phyloP scores from a whole-genome alignment of 1,284 basidiomycete species.

The Apiotrichum gracile region DNA sequence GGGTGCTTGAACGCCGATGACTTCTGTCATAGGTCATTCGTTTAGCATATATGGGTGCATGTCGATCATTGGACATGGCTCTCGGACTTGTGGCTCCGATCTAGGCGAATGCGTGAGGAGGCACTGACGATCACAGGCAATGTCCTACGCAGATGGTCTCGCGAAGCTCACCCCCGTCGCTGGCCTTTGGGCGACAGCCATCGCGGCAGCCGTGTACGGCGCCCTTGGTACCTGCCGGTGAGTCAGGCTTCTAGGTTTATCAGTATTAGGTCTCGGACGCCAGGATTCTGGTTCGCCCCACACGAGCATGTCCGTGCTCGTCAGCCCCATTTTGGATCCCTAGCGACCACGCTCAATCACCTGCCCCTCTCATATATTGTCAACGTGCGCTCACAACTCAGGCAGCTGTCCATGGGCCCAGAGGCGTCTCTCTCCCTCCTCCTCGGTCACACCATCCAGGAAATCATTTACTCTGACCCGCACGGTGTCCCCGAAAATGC shows the following conservation, averaged over 20 bases:
- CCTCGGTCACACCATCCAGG: slow-evolving; percentile 75
- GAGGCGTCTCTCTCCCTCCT: slow-evolving; percentile 86
- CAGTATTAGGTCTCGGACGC: not conserved
- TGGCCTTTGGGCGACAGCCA: slow-evolving; percentile 76
- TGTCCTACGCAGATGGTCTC: slow-evolving; percentile 82
- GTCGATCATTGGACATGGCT: too few species aligned
- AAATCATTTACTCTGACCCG: slow-evolving; percentile 59
- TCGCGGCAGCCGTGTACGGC: slow-evolving; percentile 75
- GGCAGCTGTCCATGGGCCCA: slow-evolving; percentile 62
- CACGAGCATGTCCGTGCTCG: too few species aligned
- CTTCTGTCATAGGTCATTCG: not conserved
- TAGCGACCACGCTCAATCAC: too few species aligned
- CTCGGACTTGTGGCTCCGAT: too few species aligned
- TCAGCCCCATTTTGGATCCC: not conserved
- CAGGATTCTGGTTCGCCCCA: not conserved
- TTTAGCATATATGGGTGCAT: too few species aligned
- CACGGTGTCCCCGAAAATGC: slow-evolving; percentile 54
- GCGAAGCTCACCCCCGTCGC: slow-evolving; percentile 73
- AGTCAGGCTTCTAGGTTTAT: slow-evolving; percentile 8
- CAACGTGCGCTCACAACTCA: slow-evolving; percentile 9
- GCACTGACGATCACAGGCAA: slow-evolving; percentile 49
- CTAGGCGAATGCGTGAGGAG: too few species aligned
- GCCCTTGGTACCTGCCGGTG: slow-evolving; percentile 69
- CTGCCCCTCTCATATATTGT: too few species aligned
- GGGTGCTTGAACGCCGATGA: not conserved